A percentile compares a stretch with the other conserved stretches of the same genome.
Conservation (phyloP, 1,284 basidiomycete species). For the Cryptococcus sp. region DNA sequence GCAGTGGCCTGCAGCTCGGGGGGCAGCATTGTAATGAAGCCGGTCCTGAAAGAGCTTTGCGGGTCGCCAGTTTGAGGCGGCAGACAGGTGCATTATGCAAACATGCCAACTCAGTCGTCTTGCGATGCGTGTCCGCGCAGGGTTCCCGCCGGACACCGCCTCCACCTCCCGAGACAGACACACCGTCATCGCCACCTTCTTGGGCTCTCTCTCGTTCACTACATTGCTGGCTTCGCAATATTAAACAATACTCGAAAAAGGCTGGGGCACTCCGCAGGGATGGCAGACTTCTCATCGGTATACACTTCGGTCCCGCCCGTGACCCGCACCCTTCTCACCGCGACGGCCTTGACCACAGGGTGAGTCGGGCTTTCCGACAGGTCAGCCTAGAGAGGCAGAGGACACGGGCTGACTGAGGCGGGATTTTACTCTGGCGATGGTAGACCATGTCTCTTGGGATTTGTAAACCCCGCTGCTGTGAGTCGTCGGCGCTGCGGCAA, state of each 20-base stretch:
- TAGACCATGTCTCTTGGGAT: slow-evolving; percentile 32
- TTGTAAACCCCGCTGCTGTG: slow-evolving; percentile 26
- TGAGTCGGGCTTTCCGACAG: slow-evolving; percentile 9
- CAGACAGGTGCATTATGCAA: no score
- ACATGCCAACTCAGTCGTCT: no score
- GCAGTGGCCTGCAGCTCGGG: background rate
- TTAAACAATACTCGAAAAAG: no score
- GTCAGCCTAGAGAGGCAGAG: background rate
- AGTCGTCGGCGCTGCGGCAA: background rate
- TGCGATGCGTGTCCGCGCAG: no score
- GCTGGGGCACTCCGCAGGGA: slow-evolving; percentile 5
- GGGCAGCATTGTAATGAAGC: background rate
- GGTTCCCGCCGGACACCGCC: no score
- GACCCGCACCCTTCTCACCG: slow-evolving; percentile 26
- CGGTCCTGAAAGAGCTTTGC: background rate
- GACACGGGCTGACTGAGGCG: slow-evolving; percentile 4
- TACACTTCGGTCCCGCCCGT: slow-evolving; percentile 32
- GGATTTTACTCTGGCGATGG: no score
- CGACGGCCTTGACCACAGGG: slow-evolving; percentile 26
- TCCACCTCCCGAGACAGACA: no score
- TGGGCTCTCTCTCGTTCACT: no score
- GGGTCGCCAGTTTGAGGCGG: no score
- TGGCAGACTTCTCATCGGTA: slow-evolving; percentile 27
- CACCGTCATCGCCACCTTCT: background rate
- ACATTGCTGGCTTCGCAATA: no score